These are phyloP conservation scores for Meyerozyma sp. DNA, from an alignment of 1,139 yeast genomes.

Conservation along the genomic window DNA sequence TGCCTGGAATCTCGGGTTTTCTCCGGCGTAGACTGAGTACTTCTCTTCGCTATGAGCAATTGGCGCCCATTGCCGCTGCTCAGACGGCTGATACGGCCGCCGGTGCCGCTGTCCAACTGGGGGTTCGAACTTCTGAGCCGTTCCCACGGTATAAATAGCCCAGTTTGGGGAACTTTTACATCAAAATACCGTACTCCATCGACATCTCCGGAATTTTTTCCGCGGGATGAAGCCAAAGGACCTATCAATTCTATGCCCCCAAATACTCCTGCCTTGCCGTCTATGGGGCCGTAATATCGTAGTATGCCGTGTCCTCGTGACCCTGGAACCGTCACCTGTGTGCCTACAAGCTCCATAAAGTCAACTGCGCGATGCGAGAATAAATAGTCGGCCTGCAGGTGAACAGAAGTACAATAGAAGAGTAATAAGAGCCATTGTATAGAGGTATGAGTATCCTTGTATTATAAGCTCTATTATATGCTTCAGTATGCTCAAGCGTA, in stretches of 20 bases:
- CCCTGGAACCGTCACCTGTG: slow-evolving; percentile 38
- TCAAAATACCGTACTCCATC: slow-evolving; percentile 39
- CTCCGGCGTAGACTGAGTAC: slow-evolving; percentile 3
- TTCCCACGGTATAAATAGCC: slow-evolving; percentile 68
- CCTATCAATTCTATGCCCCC: slow-evolving; percentile 84
- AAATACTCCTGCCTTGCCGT: slow-evolving; percentile 69
- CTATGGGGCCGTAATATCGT: slow-evolving; percentile 68
- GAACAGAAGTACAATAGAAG: too few relatives aligned
- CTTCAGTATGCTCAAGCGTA: too few relatives aligned
- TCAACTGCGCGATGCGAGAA: neutral
- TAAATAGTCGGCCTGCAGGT: neutral
- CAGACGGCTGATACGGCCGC: slow-evolving; percentile 2
- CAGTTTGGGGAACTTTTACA: slow-evolving; percentile 59
- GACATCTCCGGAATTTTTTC: slow-evolving; percentile 42
- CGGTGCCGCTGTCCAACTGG: slow-evolving; percentile 7
- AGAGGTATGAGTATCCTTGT: too few relatives aligned
- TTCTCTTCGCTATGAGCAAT: slow-evolving; percentile 3
- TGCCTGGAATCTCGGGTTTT: neutral
- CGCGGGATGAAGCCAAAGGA: slow-evolving; percentile 44
- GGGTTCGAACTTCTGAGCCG: slow-evolving; percentile 46
- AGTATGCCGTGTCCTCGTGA: slow-evolving; percentile 55
- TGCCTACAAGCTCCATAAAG: slow-evolving; percentile 17
- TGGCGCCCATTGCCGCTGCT: neutral
- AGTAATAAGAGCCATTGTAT: too few relatives aligned
- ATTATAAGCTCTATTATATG: too few relatives aligned